Base-by-base conservation (phyloP, 345 rosid species). In the Sonneratia alba region DNA sequence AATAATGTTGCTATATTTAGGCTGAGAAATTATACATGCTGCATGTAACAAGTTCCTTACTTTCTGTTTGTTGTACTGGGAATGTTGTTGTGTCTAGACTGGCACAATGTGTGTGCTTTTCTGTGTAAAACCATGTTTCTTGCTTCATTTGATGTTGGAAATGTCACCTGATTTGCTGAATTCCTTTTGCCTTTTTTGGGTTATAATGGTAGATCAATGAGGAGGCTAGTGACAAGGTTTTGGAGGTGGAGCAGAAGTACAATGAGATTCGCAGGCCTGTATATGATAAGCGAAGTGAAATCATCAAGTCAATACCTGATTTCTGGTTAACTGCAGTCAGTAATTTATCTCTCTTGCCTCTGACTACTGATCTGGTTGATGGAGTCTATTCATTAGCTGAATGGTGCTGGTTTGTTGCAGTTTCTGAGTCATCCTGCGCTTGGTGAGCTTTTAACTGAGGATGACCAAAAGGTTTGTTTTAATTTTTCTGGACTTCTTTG, bases 311-410 rank as follows among this genome's bases (percentile, higher is more conserved):
- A 19, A 90, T 94, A 73, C 96, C 98, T 2, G 97, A 91, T 79
- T 94, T 94, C 79, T 94, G 97, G 97, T 73, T 90, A 72, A 90
- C 96, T 75, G 97, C 97, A 72, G 97, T 94, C 69, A 91, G 91
- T 81, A 49, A 18, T 78, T 63, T 9, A 42, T 70, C 53, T 70
- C 67, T 47, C 69, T 24, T 13, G 1, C 53, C 67, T 68, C 43
- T 68, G 38, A 27, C 63, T 16, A 36, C 51, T 8, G 51, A 66
- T 55, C 66, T 11, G n/a, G 42, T 19, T 45, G 67, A 6, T n/a
- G 56, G 55, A 43, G 21, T 43, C 34, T 40, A 38, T 22, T 45
- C 13, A 43, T 43, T 22, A 42, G 36, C 55, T 42, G 36, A 45
- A 15, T 45, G 36, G 15, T 42, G n/a, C 22, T 37, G 22, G 12